Conservation (phyloP, 306 rosid genomes). For the Aeschynomene evenia region DNA sequence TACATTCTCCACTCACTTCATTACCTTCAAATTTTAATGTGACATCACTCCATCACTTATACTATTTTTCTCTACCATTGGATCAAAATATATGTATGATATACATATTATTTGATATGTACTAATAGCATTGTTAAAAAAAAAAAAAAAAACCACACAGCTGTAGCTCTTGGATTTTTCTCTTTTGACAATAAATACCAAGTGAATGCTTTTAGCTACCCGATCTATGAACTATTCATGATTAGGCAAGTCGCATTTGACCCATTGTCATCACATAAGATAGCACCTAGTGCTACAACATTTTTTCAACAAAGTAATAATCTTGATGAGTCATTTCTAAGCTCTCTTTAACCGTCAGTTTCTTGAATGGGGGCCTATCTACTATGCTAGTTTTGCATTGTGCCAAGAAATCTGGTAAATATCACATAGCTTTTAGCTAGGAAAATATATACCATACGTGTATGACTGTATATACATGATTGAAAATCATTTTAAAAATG, state of each 20-base stretch:
- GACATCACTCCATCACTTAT: too few species aligned
- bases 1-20: too few species aligned
- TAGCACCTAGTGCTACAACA: neutral
- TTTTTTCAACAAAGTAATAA: neutral
- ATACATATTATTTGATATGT: too few species aligned
- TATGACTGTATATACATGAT: too few species aligned
- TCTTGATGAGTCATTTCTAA: neutral
- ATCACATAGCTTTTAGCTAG: neutral
- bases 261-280: neutral
- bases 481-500: neutral
- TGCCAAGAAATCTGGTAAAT: neutral
- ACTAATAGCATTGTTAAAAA: too few species aligned
- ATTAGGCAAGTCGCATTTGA: neutral
- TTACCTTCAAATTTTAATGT: too few species aligned
- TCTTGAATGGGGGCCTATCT: neutral
- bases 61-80: too few species aligned
- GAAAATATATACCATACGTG: too few species aligned
- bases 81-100: too few species aligned
- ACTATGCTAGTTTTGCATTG: neutral
- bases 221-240: neutral
- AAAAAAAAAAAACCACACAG: too few species aligned
- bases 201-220: slow-evolving; percentile 7
- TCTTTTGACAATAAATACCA: neutral
- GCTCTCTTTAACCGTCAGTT: neutral
- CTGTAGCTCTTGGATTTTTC: neutral